These are phyloP conservation scores for Cyclotella atomus DNA, from an alignment of 108 stramenopile genomes.

Conservation along the genomic window DNA sequence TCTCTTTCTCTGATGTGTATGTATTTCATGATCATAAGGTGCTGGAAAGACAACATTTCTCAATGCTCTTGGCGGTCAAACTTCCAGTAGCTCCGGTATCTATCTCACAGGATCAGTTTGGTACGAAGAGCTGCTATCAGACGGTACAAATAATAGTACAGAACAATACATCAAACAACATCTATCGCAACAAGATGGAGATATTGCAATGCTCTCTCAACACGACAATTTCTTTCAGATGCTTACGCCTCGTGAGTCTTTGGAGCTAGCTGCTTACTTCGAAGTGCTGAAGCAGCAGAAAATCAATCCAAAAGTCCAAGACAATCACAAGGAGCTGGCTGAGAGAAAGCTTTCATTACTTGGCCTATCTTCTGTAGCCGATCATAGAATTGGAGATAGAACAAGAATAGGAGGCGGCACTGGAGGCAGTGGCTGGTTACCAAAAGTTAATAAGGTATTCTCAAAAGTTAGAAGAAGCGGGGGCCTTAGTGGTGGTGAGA, in stretches of 20 bases:
- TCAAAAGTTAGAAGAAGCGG: constrained; percentile 21
- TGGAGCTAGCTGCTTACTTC: constrained; percentile 77
- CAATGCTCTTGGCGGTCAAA: constrained; percentile 49
- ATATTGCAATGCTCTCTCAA: constrained; percentile 83
- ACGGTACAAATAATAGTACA: neutral
- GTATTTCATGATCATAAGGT: constrained; percentile 18
- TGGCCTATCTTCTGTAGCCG: constrained; percentile 57
- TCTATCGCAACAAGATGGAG: constrained; percentile 56
- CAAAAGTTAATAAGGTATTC: neutral
- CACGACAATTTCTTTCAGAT: constrained; percentile 79
- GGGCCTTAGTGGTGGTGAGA: constrained; percentile 82
- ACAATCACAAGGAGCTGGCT: constrained; percentile 47
- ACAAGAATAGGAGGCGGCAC: constrained; percentile 43
- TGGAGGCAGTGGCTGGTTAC: constrained; percentile 8
- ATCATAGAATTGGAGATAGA: constrained; percentile 67
- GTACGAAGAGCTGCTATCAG: constrained; percentile 25
- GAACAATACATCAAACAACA: neutral
- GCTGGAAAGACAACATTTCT: constrained; percentile 73
- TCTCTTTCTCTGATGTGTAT: neutral
- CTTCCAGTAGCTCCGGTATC: constrained; percentile 18
- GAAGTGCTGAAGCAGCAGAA: constrained; percentile 51
- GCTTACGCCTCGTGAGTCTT: constrained; percentile 82
- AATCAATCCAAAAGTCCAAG: neutral
- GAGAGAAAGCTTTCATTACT: constrained; percentile 57
- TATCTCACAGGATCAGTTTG: constrained; percentile 44